Conservation (phyloP, 164 flowering plant species). For the Tinospora cordifolia region DNA sequence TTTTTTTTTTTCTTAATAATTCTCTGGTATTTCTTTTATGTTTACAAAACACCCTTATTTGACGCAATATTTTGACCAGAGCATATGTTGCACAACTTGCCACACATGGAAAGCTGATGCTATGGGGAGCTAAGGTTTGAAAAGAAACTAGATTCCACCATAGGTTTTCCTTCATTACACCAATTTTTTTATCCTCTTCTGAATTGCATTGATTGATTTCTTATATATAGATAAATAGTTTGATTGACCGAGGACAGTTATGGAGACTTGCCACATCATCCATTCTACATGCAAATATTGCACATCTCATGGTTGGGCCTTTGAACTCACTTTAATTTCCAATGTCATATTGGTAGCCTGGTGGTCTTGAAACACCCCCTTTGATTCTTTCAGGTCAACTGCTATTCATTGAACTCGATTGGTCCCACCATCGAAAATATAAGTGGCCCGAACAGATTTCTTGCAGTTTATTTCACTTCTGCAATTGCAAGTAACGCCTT, state of each 20-base stretch:
- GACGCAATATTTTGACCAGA: slow-evolving; percentile 31
- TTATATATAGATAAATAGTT: slow-evolving; percentile 58
- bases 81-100: slow-evolving; percentile 58
- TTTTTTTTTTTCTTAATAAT: too few species aligned
- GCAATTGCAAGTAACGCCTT: slow-evolving; percentile 67
- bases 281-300: slow-evolving; percentile 70
- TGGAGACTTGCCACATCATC: slow-evolving; percentile 88
- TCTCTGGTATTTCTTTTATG: neutral
- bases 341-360: neutral
- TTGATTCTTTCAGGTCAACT: slow-evolving; percentile 56
- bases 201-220: neutral
- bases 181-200: slow-evolving; percentile 4
- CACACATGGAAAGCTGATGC: slow-evolving; percentile 51
- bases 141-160: neutral
- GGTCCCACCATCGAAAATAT: slow-evolving; percentile 71
- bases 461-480: slow-evolving; percentile 66
- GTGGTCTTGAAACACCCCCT: neutral
- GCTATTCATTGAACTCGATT: slow-evolving; percentile 75
- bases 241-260: slow-evolving; percentile 65
- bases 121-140: slow-evolving; percentile 90
- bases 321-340: slow-evolving; percentile 9
- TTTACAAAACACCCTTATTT: slow-evolving; percentile 1
- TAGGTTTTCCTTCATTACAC: neutral
- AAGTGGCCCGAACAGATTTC: slow-evolving; percentile 65
- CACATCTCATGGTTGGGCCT: slow-evolving; percentile 68